Percentiles rank a stretch among this genome's conserved stretches.
These are phyloP conservation scores for Arbutus unedo DNA, from an alignment of 148 eudicot genomes.

Conservation along the genomic window DNA sequence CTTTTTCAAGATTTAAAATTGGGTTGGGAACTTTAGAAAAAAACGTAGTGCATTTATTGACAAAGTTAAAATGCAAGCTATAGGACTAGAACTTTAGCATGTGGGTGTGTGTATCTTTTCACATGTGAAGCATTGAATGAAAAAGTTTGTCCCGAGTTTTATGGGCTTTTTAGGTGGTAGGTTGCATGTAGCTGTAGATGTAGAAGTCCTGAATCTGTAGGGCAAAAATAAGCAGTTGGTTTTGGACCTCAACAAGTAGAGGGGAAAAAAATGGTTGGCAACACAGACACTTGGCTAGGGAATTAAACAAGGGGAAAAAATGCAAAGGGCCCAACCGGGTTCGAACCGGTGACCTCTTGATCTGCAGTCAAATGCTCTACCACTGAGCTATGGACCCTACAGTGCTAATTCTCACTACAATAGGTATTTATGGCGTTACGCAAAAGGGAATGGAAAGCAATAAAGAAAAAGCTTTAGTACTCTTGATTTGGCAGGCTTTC, in stretches of 20 bases:
- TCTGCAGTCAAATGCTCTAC: slow-evolving; percentile 11
- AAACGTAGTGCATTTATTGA: background rate
- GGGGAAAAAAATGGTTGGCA: too few species aligned
- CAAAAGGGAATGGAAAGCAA: too few species aligned
- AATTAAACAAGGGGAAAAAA: too few species aligned
- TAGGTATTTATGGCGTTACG: too few species aligned
- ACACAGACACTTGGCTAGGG: too few species aligned
- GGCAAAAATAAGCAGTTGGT: too few species aligned
- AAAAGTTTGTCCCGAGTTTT: background rate
- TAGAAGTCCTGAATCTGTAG: too few species aligned
- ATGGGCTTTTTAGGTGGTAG: too few species aligned
- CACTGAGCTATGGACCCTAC: slow-evolving; percentile 1
- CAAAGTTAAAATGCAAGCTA: background rate
- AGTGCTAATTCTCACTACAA: background rate
- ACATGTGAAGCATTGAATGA: background rate
- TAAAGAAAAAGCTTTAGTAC: background rate
- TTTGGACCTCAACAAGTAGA: too few species aligned
- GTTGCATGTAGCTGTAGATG: too few species aligned
- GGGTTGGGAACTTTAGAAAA: background rate
- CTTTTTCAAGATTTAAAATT: background rate
- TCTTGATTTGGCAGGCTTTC: background rate
- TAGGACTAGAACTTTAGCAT: background rate
- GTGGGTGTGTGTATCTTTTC: background rate
- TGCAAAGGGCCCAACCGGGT: background rate
- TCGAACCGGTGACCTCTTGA: slow-evolving; percentile 11